Conservation (phyloP, 352 stramenopile species). For the Phytophthora sp. region DNA sequence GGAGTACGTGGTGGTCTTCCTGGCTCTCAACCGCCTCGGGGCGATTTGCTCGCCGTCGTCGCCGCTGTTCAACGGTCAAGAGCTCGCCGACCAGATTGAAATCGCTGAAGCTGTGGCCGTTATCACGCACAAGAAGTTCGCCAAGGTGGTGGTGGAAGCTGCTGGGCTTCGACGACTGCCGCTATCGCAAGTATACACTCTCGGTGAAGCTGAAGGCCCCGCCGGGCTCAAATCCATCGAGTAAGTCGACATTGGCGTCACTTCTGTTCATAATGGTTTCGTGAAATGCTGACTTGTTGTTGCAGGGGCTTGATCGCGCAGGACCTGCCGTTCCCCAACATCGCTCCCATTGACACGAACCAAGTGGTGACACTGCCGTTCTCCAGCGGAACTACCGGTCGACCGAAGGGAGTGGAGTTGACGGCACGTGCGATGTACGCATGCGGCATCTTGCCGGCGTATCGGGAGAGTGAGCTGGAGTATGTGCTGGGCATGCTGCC, state of each 20-base stretch:
- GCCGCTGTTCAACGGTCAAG: constrained; percentile 43
- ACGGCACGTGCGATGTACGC: constrained; percentile 82
- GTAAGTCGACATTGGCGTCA: too few relatives aligned
- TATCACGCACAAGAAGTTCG: constrained; percentile 46
- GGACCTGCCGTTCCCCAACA: constrained; percentile 29
- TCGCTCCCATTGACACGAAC: constrained; percentile 33
- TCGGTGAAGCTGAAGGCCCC: constrained; percentile 23
- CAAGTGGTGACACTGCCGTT: constrained; percentile 79
- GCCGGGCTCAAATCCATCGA: constrained; percentile 30
- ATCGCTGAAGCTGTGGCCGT: constrained; percentile 37
- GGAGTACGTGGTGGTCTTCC: constrained; percentile 62
- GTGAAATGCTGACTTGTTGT: too few relatives aligned
- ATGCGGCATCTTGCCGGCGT: constrained; percentile 72
- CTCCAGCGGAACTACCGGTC: constrained; percentile 92
- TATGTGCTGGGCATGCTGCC: constrained; percentile 77
- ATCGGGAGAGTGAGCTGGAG: constrained; percentile 47
- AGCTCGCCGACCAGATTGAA: constrained; percentile 46
- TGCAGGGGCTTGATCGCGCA: constrained; percentile 27
- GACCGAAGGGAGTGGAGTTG: constrained; percentile 92
- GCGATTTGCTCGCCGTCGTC: constrained; percentile 54
- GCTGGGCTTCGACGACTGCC: constrained; percentile 24
- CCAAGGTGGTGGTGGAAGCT: constrained; percentile 37
- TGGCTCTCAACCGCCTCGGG: constrained; percentile 50
- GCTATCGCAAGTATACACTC: constrained; percentile 26
- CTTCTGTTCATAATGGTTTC: too few relatives aligned